Evolutionary conservation across 1,284 basidiomycete species (phyloP), one percentile per base, ranked within the genome.

Genomic region (Afroboletus lepidellus): DNA sequence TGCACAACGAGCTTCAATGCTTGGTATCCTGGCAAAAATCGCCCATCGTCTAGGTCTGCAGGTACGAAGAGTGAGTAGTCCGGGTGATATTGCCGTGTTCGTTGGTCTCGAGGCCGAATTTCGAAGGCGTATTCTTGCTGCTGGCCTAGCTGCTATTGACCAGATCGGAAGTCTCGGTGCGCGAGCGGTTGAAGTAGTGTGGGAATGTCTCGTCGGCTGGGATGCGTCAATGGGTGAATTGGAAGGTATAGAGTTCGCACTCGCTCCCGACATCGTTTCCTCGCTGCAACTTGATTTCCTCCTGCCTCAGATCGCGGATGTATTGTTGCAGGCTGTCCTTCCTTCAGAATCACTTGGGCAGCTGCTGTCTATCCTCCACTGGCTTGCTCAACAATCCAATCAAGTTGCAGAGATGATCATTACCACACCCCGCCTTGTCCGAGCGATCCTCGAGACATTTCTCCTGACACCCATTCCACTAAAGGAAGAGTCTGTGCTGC

Each of bases 1-100:
- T 8, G 87, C 88, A 11, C 94, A 98, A 66, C 77, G 94, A 25
- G 83, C 88, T 9, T 83, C 84, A 0, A 94, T 95, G 83, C 75
- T 97, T 23, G 81, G 83, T 9, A 77, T 96, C 0, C 72, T 97
- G 0, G 77, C 78, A 0, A 78, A 80, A 25, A 79, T 94, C 32
- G 72, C 81, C 2, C 69, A 67, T 43, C 74, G 73, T 51, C 63
- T 83, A 20, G 72, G 67, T 15, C 41, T 8, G 23, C 67, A 65
- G 39, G 57, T 63, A 11, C 65, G 57, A 52, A 55, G 63, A 16
- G 66, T 65, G 45, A 62, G 29, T 46, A 54, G 50, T 12, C 54
- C 63, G 7, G 62, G 69, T 29, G 67, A 69, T 9, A 63, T 79
- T 32, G 56, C 66, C 20, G 76, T 79, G 50, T 61, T 84, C 1